Conservation (phyloP, 345 rosid species). For the Barbarea vulgaris region DNA sequence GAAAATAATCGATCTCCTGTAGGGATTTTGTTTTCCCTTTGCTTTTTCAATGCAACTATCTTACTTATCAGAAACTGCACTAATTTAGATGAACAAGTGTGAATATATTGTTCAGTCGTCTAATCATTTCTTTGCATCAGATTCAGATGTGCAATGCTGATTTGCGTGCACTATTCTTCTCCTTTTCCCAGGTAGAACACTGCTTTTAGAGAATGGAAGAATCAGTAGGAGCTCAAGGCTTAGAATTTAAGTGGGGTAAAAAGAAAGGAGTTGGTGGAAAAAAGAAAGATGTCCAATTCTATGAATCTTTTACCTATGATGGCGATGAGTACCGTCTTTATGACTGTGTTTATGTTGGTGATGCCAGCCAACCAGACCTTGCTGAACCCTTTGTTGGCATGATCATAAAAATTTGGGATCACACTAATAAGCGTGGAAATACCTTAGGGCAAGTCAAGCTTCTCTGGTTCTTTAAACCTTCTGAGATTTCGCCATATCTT, state of each 20-base stretch:
- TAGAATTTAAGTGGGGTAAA: constrained; percentile 77
- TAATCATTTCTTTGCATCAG: constrained; percentile 16
- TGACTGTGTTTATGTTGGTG: constrained; percentile 63
- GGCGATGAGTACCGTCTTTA: constrained; percentile 66
- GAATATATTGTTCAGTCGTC: neutral
- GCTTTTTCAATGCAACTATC: neutral
- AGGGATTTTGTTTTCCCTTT: neutral
- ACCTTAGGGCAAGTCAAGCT: constrained; percentile 49
- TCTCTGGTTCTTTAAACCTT: constrained; percentile 80
- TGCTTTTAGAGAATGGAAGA: constrained; percentile 56
- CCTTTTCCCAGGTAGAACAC: constrained; percentile 4
- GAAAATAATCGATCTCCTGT: neutral
- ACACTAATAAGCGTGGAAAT: constrained; percentile 35
- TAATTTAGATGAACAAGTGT: neutral
- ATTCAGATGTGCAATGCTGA: constrained; percentile 11
- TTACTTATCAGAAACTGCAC: neutral
- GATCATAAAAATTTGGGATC: constrained; percentile 76
- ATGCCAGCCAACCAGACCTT: constrained; percentile 55
- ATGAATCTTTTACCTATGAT: constrained; percentile 71
- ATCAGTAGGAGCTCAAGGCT: constrained; percentile 39
- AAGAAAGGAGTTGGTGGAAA: constrained; percentile 61
- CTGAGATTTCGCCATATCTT: constrained; percentile 57
- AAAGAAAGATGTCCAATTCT: constrained; percentile 64
- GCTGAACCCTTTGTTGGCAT: constrained; percentile 72
- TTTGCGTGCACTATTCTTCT: neutral